These are phyloP conservation scores for Jamesozyma piceae DNA, from an alignment of 805 yeast genomes.

Conservation along the genomic window DNA sequence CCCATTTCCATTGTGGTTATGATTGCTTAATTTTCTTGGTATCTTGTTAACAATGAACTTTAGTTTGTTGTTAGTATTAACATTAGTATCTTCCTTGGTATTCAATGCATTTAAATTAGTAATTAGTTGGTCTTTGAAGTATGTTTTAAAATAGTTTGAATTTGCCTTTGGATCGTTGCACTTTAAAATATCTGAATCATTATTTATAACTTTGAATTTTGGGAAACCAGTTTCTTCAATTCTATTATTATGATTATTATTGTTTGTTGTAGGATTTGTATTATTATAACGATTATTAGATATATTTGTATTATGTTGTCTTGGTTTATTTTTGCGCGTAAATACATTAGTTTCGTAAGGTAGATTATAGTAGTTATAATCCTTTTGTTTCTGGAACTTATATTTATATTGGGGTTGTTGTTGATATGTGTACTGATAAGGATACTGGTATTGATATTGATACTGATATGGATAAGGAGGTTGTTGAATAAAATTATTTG, in stretches of 20 bases:
- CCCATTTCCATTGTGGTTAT: not conserved
- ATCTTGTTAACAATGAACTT: slow-evolving; percentile 12
- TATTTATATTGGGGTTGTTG: not conserved
- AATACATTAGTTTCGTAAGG: not conserved
- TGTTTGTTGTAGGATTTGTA: not conserved
- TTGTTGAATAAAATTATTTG: not conserved
- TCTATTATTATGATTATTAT: not conserved
- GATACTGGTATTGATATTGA: slow-evolving; percentile 1
- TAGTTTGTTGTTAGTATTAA: slow-evolving; percentile 5
- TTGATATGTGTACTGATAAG: not conserved
- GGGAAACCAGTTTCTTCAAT: not conserved
- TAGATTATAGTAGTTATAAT: not conserved
- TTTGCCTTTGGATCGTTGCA: not conserved
- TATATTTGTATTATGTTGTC: not conserved
- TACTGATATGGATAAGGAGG: not conserved
- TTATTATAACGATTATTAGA: not conserved
- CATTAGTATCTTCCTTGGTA: not conserved
- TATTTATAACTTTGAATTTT: not conserved
- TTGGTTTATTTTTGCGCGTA: not conserved
- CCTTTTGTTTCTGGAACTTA: not conserved
- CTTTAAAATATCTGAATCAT: not conserved
- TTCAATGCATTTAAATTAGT: slow-evolving; percentile 8
- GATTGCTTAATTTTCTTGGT: slow-evolving; percentile 3
- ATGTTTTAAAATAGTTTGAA: not conserved
- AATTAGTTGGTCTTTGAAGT: not conserved